A percentile compares a stretch with the other conserved stretches of the same genome.
These are phyloP conservation scores for Bothriochloa decipiens DNA, from an alignment of 176 grass and related monocot species.

Conservation along the genomic window DNA sequence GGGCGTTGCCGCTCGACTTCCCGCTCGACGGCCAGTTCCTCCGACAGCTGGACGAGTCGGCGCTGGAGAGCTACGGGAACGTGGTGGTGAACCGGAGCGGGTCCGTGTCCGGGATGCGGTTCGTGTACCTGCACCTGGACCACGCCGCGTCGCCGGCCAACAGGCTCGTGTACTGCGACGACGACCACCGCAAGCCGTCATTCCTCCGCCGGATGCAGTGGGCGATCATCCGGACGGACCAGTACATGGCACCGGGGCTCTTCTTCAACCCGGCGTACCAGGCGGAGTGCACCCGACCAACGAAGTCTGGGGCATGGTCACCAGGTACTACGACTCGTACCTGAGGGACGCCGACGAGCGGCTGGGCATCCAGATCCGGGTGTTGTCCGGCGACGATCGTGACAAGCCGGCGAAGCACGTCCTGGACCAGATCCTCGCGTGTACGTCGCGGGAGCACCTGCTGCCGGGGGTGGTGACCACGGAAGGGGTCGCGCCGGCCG, in stretches of 20 bases:
- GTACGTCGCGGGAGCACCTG: slow-evolving; percentile 37
- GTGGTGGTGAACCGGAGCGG: slow-evolving; percentile 30
- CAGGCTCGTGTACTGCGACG: slow-evolving; percentile 62
- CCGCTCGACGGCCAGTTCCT: slow-evolving; percentile 41
- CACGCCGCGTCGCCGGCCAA: slow-evolving; percentile 30
- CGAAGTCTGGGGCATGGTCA: slow-evolving; percentile 62
- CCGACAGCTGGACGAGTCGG: slow-evolving; percentile 27
- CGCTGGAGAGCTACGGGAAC: slow-evolving; percentile 52
- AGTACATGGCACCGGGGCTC: slow-evolving; percentile 58
- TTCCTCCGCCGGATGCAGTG: slow-evolving; percentile 53
- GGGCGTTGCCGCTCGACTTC: slow-evolving; percentile 34
- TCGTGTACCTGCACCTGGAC: slow-evolving; percentile 56
- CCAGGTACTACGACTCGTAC: slow-evolving; percentile 58
- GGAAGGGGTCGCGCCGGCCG: not conserved
- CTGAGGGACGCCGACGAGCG: slow-evolving; percentile 28
- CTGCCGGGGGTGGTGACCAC: not conserved
- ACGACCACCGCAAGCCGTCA: slow-evolving; percentile 32
- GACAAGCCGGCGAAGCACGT: slow-evolving; percentile 18
- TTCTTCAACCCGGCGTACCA: slow-evolving; percentile 57
- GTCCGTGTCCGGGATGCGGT: slow-evolving; percentile 5
- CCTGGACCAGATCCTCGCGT: slow-evolving; percentile 49
- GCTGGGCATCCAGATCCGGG: slow-evolving; percentile 63
- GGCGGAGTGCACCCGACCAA: slow-evolving; percentile 64
- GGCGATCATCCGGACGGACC: slow-evolving; percentile 61
- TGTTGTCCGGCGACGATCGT: slow-evolving; percentile 36